Conservation (phyloP, 129 eudicot genomes). For the Ambrosia artemisiifolia region DNA sequence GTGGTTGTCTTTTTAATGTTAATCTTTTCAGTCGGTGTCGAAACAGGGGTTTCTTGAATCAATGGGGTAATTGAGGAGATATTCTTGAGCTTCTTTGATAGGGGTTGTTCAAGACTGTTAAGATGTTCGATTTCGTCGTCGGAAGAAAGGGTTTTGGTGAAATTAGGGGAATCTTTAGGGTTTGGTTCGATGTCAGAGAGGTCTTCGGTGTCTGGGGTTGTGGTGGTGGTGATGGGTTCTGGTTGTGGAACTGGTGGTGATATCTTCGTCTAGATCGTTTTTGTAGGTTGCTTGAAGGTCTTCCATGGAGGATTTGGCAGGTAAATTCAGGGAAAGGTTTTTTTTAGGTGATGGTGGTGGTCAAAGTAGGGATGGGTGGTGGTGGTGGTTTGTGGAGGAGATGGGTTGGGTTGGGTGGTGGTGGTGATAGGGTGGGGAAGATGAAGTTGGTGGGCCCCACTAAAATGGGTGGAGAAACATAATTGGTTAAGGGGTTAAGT, state of each 20-base stretch:
- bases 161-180: conserved; percentile 46
- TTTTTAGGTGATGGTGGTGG: too few species aligned
- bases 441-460: too few species aligned
- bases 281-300: conserved; percentile 46
- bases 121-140: conserved; percentile 40
- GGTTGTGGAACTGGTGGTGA: too few species aligned
- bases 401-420: too few species aligned
- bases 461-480: too few species aligned
- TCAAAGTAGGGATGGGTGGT: too few species aligned
- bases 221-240: conserved; percentile 23
- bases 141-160: conserved; percentile 32
- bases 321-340: background rate
- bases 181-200: conserved; percentile 37
- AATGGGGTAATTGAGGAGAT: conserved; percentile 35
- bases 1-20: conserved; percentile 10
- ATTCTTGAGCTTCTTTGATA: conserved; percentile 49
- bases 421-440: too few species aligned
- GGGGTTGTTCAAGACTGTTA: conserved; percentile 33
- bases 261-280: conserved; percentile 41
- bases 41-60: background rate
- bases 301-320: conserved; percentile 42
- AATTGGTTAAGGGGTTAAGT: too few species aligned
- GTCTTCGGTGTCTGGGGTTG: conserved; percentile 47
- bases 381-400: too few species aligned
- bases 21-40: conserved; percentile 22